Evolutionary conservation across 1,284 basidiomycete genomes (phyloP).

Genomic region (Ganoderma resinaceum): DNA sequence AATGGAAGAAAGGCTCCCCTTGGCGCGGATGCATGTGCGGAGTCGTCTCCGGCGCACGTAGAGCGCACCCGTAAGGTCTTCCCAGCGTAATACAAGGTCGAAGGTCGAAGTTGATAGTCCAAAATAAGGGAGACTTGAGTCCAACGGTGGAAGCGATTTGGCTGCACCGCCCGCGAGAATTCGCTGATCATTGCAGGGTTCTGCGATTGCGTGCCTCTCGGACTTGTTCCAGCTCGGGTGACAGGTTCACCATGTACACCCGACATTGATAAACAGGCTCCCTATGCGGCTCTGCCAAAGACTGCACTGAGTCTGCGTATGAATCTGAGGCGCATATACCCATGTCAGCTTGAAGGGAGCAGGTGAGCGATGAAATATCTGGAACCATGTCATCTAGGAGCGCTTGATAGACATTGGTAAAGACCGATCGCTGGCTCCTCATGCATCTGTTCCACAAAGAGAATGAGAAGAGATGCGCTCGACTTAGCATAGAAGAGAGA

Average conservation of each 20-base stretch:
- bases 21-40: background rate
- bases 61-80: background rate
- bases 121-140: background rate
- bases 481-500: constrained; percentile 17
- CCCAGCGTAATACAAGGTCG: background rate
- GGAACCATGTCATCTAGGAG: background rate
- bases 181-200: background rate
- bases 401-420: background rate
- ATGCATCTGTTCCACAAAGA: constrained; percentile 26
- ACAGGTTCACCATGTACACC: background rate
- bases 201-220: background rate
- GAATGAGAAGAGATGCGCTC: constrained; percentile 18
- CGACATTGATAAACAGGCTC: background rate
- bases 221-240: background rate
- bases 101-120: background rate
- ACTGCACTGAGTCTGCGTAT: background rate
- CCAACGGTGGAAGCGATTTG: background rate
- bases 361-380: background rate
- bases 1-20: background rate
- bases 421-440: background rate
- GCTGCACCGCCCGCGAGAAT: background rate
- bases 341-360: background rate
- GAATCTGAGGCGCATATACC: background rate
- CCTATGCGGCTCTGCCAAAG: background rate
- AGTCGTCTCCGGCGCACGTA: background rate